A percentile compares a stretch with the other conserved stretches of the same genome.
phyloP scores from a whole-genome alignment of 352 stramenopile genomes.

The Phytophthora uliginosa region DNA sequence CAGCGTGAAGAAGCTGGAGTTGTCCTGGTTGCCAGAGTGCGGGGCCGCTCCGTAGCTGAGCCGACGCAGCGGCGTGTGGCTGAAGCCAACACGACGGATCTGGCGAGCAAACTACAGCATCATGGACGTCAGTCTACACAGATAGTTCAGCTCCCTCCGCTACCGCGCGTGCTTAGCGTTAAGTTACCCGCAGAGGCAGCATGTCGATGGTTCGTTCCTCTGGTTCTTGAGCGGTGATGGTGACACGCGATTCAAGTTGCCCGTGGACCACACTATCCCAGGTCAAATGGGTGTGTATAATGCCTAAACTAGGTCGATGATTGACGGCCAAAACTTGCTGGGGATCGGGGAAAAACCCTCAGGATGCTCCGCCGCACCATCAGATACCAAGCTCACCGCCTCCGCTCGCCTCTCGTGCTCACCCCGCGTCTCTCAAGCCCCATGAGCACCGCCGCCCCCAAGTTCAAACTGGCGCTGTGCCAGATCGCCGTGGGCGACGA shows the following conservation, averaged over 20 bases:
- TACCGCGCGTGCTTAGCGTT: not conserved
- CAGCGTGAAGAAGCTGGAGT: constrained; percentile 87
- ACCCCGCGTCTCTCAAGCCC: constrained; percentile 21
- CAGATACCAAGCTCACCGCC: constrained; percentile 35
- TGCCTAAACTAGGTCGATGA: not conserved
- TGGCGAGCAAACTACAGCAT: constrained; percentile 36
- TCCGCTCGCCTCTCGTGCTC: constrained; percentile 25
- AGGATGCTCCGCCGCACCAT: constrained; percentile 42
- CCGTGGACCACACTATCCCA: constrained; percentile 1
- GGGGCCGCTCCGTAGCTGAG: constrained; percentile 78
- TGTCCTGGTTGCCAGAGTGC: constrained; percentile 72
- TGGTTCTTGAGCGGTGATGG: not conserved
- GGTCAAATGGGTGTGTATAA: not conserved
- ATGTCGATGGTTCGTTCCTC: constrained; percentile 12
- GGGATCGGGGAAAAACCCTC: constrained; percentile 20
- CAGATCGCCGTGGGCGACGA: constrained; percentile 95
- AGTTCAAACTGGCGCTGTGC: constrained; percentile 95
- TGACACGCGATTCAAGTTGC: constrained; percentile 18
- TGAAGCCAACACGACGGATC: constrained; percentile 51
- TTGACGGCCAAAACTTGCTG: constrained; percentile 3
- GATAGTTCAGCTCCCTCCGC: not conserved
- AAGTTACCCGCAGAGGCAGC: constrained; percentile 26
- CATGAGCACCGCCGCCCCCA: constrained; percentile 61
- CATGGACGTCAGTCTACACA: not conserved
- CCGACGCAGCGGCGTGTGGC: constrained; percentile 45